These are phyloP conservation scores for Trametes meyenii DNA, from an alignment of 768 basidiomycete species.

Conservation along the genomic window DNA sequence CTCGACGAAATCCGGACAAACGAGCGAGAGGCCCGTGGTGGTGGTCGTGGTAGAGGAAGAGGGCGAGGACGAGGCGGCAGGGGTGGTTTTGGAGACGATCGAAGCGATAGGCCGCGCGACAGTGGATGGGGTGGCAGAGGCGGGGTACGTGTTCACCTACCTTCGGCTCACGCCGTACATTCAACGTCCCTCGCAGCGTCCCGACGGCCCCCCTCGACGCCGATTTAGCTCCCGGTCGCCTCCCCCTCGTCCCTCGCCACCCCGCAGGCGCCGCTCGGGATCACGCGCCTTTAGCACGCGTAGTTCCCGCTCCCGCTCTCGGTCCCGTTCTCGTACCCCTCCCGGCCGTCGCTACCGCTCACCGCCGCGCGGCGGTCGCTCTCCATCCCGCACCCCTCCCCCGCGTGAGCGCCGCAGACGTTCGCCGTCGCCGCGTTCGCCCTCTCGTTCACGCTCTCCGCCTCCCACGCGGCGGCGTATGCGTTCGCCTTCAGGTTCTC, in stretches of 20 bases:
- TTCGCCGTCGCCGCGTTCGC: constrained; percentile 24
- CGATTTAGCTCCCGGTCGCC: constrained; percentile 25
- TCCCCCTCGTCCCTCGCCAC: constrained; percentile 48
- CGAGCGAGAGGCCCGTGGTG: constrained; percentile 54
- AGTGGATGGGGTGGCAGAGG: constrained; percentile 71
- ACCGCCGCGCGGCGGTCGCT: constrained; percentile 36
- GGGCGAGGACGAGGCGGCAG: constrained; percentile 26
- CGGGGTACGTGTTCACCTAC: constrained; percentile 40
- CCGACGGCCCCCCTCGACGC: constrained; percentile 22
- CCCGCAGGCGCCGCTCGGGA: constrained; percentile 46
- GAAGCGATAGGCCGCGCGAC: constrained; percentile 41
- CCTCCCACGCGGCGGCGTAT: constrained; percentile 46
- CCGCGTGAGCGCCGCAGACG: constrained; percentile 22
- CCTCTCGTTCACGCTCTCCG: constrained; percentile 41
- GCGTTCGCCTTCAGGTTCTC: constrained; percentile 51
- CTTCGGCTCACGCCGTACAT: neutral
- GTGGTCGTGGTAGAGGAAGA: constrained; percentile 59
- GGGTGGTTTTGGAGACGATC: constrained; percentile 16
- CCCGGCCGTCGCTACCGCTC: constrained; percentile 23
- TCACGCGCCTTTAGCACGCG: constrained; percentile 40
- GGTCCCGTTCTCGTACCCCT: constrained; percentile 37
- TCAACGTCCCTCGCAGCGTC: constrained; percentile 13
- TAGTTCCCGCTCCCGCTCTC: constrained; percentile 41
- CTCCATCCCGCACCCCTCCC: constrained; percentile 29
- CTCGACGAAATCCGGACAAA: constrained; percentile 70